Conservation (phyloP, 2,329 filamentous ascomycete genomes). For the Botrytis aclada region DNA sequence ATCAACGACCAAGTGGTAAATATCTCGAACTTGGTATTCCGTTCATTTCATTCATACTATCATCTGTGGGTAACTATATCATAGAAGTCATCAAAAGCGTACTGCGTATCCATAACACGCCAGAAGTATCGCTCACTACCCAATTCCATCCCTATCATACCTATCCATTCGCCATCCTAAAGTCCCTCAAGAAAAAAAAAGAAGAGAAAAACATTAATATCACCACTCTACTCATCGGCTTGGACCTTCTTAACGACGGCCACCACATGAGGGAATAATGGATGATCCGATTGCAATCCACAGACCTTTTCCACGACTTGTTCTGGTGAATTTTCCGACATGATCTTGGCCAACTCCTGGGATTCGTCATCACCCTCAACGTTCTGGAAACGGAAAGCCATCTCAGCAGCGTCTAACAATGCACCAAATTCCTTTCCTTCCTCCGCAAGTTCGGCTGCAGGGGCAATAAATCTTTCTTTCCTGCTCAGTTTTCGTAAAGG, state of each 20-base stretch:
- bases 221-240: conserved; percentile 39
- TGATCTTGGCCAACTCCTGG: conserved; percentile 77
- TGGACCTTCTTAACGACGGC: conserved; percentile 83
- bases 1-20: not conserved
- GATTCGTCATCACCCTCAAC: conserved; percentile 91
- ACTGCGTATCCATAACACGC: conserved; percentile 11
- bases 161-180: not conserved
- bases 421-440: conserved; percentile 67
- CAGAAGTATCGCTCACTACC: conserved; percentile 6
- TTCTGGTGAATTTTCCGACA: conserved; percentile 69
- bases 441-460: conserved; percentile 85
- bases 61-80: not conserved
- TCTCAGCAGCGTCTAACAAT: conserved; percentile 80
- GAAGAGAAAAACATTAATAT: conserved; percentile 5
- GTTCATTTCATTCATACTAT: not conserved
- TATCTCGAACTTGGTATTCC: not conserved
- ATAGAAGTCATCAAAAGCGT: not conserved
- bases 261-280: conserved; percentile 72
- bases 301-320: conserved; percentile 78
- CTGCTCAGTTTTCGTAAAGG: conserved; percentile 90
- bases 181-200: conserved; percentile 22
- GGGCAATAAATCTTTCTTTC: conserved; percentile 94
- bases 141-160: conserved; percentile 5
- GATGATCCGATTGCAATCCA: conserved; percentile 72
- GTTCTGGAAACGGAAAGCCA: conserved; percentile 93